These are phyloP conservation scores for Lasiosphaeria hispida DNA, from an alignment of 495 filamentous ascomycete genomes.

Conservation along the genomic window DNA sequence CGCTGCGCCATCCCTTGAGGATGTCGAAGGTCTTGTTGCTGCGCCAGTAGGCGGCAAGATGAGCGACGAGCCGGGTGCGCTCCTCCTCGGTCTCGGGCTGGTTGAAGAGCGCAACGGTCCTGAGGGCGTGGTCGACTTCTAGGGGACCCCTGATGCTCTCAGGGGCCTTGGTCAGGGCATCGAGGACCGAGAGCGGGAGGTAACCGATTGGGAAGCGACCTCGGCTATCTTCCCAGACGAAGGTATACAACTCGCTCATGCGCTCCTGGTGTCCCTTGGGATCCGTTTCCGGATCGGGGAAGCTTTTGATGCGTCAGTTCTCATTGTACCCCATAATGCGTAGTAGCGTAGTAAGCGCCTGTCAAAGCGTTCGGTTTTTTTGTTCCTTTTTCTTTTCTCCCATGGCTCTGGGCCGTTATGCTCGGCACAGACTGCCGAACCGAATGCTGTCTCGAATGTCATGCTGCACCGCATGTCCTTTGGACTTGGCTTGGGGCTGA, in stretches of 20 bases:
- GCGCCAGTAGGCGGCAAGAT: constrained; percentile 62
- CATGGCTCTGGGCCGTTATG: no score
- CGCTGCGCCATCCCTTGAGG: constrained; percentile 80
- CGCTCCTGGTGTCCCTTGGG: constrained; percentile 48
- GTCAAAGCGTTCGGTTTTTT: no score
- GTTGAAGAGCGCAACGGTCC: constrained; percentile 28
- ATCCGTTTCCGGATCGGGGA: constrained; percentile 62
- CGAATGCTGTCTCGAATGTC: background rate
- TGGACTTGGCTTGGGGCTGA: background rate
- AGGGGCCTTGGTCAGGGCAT: constrained; percentile 48
- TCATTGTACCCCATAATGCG: background rate
- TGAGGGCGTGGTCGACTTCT: constrained; percentile 46
- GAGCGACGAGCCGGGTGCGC: constrained; percentile 58
- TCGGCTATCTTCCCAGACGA: constrained; percentile 51
- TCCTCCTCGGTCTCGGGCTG: constrained; percentile 38
- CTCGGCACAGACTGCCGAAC: no score
- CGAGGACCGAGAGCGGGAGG: constrained; percentile 55
- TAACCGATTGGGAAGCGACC: constrained; percentile 60
- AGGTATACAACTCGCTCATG: constrained; percentile 51
- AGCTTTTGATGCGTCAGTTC: constrained; percentile 43
- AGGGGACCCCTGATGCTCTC: constrained; percentile 50
- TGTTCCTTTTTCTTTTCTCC: no score
- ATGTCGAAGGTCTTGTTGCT: constrained; percentile 63
- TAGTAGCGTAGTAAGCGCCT: no score
- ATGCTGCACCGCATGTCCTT: background rate